A percentile compares a stretch with the other conserved stretches of the same genome.
Evolutionary conservation across 2,329 filamentous ascomycete species (phyloP).

Genomic region (Penicillium sp.): DNA sequence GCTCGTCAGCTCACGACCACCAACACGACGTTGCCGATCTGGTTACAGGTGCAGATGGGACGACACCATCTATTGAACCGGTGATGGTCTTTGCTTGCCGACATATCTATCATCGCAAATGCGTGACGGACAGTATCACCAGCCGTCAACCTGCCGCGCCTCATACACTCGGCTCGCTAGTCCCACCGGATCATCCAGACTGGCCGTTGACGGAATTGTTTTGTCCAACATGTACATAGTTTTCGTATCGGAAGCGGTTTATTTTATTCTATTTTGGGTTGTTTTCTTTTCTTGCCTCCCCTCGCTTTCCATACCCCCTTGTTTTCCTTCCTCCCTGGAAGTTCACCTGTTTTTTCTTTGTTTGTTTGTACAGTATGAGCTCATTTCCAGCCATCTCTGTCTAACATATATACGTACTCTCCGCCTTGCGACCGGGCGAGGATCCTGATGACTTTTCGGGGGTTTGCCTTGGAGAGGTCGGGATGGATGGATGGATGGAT

Average conservation of each 20-base stretch:
- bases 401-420: no score
- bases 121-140: conserved; percentile 31
- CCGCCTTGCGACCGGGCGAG: no score
- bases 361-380: no score
- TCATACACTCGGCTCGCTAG: conserved; percentile 8
- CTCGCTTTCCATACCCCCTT: background rate
- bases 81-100: conserved; percentile 45
- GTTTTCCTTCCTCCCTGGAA: no score
- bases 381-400: no score
- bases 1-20: conserved; percentile 8
- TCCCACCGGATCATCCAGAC: conserved; percentile 19
- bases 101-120: conserved; percentile 45
- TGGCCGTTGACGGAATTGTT: conserved; percentile 25
- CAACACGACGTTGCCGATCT: conserved; percentile 5
- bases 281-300: background rate
- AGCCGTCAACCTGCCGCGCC: conserved; percentile 4
- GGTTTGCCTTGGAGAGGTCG: no score
- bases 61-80: conserved; percentile 16
- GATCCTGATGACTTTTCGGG: no score
- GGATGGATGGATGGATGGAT: no score
- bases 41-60: background rate
- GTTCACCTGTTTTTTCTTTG: no score
- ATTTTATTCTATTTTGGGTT: background rate
- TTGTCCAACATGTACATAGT: conserved; percentile 37
- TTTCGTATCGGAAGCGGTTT: background rate